Conservation (phyloP, 176 grass and related monocot species). For the Microstegium vimineum region DNA sequence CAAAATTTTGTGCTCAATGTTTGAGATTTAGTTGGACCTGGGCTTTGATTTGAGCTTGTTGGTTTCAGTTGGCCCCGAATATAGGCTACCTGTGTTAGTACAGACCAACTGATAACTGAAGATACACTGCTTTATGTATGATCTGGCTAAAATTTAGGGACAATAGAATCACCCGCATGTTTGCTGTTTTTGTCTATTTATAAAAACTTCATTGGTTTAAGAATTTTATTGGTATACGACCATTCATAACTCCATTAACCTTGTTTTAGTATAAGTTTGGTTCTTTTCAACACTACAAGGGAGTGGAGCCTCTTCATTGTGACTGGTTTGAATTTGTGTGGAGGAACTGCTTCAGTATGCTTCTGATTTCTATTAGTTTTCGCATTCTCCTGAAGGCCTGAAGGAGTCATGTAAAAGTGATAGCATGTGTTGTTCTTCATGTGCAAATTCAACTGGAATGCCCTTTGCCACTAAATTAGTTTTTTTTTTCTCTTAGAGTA, state of each 20-base stretch:
- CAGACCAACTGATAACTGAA: slow-evolving; percentile 22
- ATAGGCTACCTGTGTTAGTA: not conserved
- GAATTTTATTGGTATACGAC: not conserved
- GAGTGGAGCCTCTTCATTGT: not conserved
- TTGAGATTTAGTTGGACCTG: not conserved
- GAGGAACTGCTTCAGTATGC: not conserved
- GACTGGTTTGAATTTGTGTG: slow-evolving; percentile 12
- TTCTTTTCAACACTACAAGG: not conserved
- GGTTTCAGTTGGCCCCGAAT: not conserved
- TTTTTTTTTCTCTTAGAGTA: not conserved
- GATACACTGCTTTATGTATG: not conserved
- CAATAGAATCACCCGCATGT: not conserved
- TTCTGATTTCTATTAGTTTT: not conserved
- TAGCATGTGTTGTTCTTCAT: not conserved
- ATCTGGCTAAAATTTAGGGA: slow-evolving; percentile 3
- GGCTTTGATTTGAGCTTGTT: slow-evolving; percentile 1
- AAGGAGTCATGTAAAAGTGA: not conserved
- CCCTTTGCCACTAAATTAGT: not conserved
- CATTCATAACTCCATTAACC: not conserved
- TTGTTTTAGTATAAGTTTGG: not conserved
- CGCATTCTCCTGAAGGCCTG: not conserved
- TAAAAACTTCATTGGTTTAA: slow-evolving; percentile 6
- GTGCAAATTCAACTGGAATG: not conserved
- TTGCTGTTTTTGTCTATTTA: not conserved
- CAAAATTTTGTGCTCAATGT: not conserved